phyloP scores from a whole-genome alignment of 225 moss, liverwort and hornwort species.

The Bryoerythrophyllum caledonicum region DNA sequence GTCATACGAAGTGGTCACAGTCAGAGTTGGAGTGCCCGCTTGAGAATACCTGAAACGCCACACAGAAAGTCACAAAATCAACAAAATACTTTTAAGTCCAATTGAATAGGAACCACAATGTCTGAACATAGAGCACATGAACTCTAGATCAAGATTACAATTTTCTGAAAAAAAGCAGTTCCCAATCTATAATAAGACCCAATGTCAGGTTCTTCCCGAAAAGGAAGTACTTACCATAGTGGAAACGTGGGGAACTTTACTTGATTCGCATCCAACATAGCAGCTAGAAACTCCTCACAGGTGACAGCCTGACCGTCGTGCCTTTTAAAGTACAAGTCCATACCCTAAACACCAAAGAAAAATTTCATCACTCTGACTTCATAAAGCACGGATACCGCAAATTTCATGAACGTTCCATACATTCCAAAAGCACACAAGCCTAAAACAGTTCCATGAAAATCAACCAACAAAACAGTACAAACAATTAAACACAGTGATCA shows the following conservation, averaged over 20 bases:
- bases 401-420: not conserved
- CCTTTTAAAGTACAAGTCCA: slow-evolving; percentile 90
- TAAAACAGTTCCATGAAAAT: not conserved
- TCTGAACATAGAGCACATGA: not conserved
- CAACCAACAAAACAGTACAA: not conserved
- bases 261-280: slow-evolving; percentile 93
- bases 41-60: slow-evolving; percentile 57
- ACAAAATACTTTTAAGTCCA: not conserved
- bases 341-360: slow-evolving; percentile 54
- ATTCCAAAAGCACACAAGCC: not conserved
- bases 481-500: not conserved
- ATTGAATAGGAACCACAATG: not conserved
- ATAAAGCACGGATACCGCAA: not conserved
- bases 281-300: slow-evolving; percentile 93
- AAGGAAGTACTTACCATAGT: slow-evolving; percentile 57
- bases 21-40: slow-evolving; percentile 82
- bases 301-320: slow-evolving; percentile 99
- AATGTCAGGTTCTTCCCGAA: slow-evolving; percentile 6
- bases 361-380: slow-evolving; percentile 2
- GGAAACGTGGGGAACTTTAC: slow-evolving; percentile 78
- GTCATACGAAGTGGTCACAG: slow-evolving; percentile 69
- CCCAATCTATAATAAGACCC: not conserved
- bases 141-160: not conserved
- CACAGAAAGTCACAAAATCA: not conserved
- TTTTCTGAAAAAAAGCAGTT: not conserved